Evolutionary conservation across 768 basidiomycete species (phyloP).

Genomic region (Russula sp.): DNA sequence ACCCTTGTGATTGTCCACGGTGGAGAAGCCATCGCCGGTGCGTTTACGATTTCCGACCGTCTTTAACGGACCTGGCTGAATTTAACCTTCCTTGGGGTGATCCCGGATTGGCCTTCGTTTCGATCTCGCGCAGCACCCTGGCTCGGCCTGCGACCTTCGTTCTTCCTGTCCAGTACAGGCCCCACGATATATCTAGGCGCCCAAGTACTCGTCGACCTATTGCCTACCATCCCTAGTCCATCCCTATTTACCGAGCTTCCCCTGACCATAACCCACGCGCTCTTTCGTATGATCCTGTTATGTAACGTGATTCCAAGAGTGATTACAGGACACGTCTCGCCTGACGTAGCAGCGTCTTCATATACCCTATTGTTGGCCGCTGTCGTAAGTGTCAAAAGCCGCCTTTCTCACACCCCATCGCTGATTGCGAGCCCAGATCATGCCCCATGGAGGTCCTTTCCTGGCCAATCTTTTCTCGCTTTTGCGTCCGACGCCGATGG

Average conservation of each 20-base stretch:
- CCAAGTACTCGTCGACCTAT: slow-evolving; percentile 16
- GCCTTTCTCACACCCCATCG: not conserved
- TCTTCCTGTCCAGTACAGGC: slow-evolving; percentile 15
- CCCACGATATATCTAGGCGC: slow-evolving; percentile 12
- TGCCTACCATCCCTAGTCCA: slow-evolving; percentile 13
- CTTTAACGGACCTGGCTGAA: not conserved
- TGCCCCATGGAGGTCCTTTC: slow-evolving; percentile 63
- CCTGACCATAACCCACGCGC: slow-evolving; percentile 20
- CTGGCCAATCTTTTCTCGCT: slow-evolving; percentile 68
- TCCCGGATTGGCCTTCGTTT: not conserved
- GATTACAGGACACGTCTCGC: slow-evolving; percentile 15
- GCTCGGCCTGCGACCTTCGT: slow-evolving; percentile 23
- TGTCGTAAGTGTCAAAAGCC: slow-evolving; percentile 7
- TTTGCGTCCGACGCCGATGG: slow-evolving; percentile 62
- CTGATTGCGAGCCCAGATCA: slow-evolving; percentile 12
- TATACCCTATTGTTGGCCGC: slow-evolving; percentile 20
- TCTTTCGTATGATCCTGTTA: slow-evolving; percentile 18
- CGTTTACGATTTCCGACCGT: not conserved
- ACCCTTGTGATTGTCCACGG: slow-evolving; percentile 24
- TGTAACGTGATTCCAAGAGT: slow-evolving; percentile 18
- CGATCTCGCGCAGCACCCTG: slow-evolving; percentile 14
- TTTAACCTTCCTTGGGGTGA: not conserved
- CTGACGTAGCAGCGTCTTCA: slow-evolving; percentile 16
- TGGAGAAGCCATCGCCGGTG: slow-evolving; percentile 23
- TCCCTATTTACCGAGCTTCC: slow-evolving; percentile 18